Evolutionary conservation across 768 basidiomycete species (phyloP).

Genomic region (Hygrophorus pudorinus): DNA sequence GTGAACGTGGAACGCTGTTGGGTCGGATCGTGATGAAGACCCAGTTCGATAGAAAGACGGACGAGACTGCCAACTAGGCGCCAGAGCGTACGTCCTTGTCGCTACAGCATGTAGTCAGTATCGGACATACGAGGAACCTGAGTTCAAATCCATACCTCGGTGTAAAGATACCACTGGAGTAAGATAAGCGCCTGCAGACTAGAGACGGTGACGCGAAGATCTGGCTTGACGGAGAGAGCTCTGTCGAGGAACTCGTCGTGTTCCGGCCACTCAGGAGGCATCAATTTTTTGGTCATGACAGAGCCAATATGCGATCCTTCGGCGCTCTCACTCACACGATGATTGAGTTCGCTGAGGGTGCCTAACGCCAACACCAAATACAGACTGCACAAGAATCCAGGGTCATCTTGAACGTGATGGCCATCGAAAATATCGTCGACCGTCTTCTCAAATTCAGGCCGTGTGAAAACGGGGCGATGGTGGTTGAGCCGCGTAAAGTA

Average conservation of each 20-base stretch:
- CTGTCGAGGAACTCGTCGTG: conserved; percentile 81
- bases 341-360: conserved; percentile 74
- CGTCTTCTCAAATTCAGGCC: conserved; percentile 55
- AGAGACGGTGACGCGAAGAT: conserved; percentile 72
- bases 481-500: conserved; percentile 73
- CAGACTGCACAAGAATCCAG: conserved; percentile 69
- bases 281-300: conserved; percentile 35
- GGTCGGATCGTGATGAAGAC: conserved; percentile 79
- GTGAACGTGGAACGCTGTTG: conserved; percentile 55
- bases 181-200: conserved; percentile 79
- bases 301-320: conserved; percentile 8
- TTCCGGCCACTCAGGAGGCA: conserved; percentile 65
- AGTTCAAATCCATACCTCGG: conserved; percentile 44
- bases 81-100: conserved; percentile 86
- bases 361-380: conserved; percentile 75
- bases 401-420: conserved; percentile 45
- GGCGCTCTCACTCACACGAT: conserved; percentile 48
- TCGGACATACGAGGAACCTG: not conserved
- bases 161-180: conserved; percentile 85
- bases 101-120: conserved; percentile 29
- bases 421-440: conserved; percentile 61
- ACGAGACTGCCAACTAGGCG: conserved; percentile 80
- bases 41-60: conserved; percentile 72
- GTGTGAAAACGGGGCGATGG: conserved; percentile 70
- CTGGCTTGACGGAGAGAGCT: conserved; percentile 69